Percentiles rank a stretch among this genome's conserved stretches.
These are phyloP conservation scores for Irpex lacteus DNA, from an alignment of 1,284 basidiomycete genomes.

Conservation along the genomic window DNA sequence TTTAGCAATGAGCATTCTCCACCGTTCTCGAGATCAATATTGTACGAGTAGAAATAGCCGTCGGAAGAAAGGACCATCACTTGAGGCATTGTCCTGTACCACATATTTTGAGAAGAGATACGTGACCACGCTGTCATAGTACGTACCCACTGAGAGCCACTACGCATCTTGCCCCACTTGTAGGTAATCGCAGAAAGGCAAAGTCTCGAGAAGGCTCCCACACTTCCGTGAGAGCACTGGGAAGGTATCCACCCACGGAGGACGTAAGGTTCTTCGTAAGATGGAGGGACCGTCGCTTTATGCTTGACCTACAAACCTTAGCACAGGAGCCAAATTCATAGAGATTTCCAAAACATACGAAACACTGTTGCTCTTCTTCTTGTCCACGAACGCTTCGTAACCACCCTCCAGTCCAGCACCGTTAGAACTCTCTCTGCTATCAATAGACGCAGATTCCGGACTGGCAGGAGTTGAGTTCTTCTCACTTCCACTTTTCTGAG, in stretches of 20 bases:
- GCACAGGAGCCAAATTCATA: not conserved
- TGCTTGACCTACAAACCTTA: constrained; percentile 40
- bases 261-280: constrained; percentile 80
- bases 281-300: constrained; percentile 74
- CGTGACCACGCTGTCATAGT: not conserved
- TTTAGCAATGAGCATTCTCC: constrained; percentile 95
- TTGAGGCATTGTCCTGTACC: constrained; percentile 82
- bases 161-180: constrained; percentile 74
- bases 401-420: constrained; percentile 54
- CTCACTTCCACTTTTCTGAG: constrained; percentile 23
- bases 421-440: constrained; percentile 56
- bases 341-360: constrained; percentile 10
- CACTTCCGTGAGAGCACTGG: constrained; percentile 89
- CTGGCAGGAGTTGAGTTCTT: constrained; percentile 37
- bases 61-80: constrained; percentile 97
- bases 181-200: constrained; percentile 88
- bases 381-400: constrained; percentile 74
- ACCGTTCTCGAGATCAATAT: constrained; percentile 93
- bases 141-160: constrained; percentile 85
- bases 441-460: constrained; percentile 57
- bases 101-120: constrained; percentile 1
- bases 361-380: constrained; percentile 57
- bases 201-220: constrained; percentile 98
- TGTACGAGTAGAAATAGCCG: constrained; percentile 94
- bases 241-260: constrained; percentile 88